Percentiles rank a stretch among this genome's conserved stretches.
Conservation (phyloP, 176 grass and related monocot species). For the Oryza australiensis region DNA sequence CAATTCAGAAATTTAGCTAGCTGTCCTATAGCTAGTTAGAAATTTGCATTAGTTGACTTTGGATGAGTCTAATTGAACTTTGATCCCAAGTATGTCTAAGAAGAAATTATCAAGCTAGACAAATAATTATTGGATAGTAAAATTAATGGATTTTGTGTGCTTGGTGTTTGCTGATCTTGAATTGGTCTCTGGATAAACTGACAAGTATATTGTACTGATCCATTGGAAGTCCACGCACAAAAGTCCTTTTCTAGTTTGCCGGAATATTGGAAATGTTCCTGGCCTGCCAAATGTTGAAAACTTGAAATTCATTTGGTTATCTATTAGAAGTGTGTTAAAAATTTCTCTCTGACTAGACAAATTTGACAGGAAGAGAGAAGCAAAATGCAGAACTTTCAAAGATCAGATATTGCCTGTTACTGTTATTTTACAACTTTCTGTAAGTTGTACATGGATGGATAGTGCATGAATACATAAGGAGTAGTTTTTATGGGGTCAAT, state of each 20-base stretch:
- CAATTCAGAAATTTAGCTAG: not conserved
- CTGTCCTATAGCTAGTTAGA: not conserved
- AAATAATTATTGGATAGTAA: too few relatives aligned
- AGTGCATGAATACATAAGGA: not conserved
- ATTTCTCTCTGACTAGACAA: not conserved
- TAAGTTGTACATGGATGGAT: slow-evolving; percentile 3
- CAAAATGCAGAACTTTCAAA: slow-evolving; percentile 21
- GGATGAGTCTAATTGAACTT: not conserved
- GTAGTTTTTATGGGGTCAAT: not conserved
- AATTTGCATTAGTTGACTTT: slow-evolving; percentile 11
- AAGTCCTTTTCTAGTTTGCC: not conserved
- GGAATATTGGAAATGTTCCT: not conserved
- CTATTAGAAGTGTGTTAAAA: not conserved
- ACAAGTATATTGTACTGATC: not conserved
- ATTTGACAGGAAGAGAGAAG: not conserved
- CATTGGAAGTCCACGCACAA: not conserved
- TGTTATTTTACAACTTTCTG: not conserved
- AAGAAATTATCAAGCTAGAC: too few relatives aligned
- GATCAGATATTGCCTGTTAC: slow-evolving; percentile 7
- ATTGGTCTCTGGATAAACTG: not conserved
- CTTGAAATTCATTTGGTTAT: not conserved
- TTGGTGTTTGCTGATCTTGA: not conserved
- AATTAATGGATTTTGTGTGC: not conserved
- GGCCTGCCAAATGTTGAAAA: not conserved
- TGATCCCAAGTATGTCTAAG: too few relatives aligned